Percentiles rank a stretch among this genome's conserved stretches.
These are phyloP conservation scores for Rhizopogon roseolus DNA, from an alignment of 768 basidiomycete genomes.

Conservation along the genomic window DNA sequence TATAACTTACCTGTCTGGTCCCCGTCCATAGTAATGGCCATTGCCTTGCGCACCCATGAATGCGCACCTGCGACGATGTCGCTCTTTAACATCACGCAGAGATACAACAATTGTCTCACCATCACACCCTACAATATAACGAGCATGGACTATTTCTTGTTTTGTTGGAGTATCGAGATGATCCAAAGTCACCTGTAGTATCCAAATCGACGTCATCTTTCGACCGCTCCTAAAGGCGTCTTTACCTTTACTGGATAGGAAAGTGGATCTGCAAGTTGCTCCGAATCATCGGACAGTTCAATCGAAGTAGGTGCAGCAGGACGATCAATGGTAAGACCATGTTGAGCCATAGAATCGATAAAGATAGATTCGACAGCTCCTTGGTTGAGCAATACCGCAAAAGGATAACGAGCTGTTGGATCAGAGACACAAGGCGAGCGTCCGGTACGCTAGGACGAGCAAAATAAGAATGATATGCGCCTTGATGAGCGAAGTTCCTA, in stretches of 20 bases:
- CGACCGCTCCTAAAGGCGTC: not conserved
- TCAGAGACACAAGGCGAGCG: conserved; percentile 58
- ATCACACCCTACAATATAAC: conserved; percentile 33
- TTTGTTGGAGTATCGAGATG: conserved; percentile 24
- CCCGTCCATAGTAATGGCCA: conserved; percentile 42
- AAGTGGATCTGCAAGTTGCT: conserved; percentile 26
- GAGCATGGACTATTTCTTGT: conserved; percentile 28
- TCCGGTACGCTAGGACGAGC: conserved; percentile 47
- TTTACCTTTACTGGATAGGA: conserved; percentile 27
- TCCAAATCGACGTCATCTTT: not conserved
- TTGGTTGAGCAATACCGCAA: conserved; percentile 50
- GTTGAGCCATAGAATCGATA: conserved; percentile 31
- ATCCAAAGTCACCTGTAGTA: conserved; percentile 7
- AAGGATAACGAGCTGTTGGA: conserved; percentile 61
- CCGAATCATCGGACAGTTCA: conserved; percentile 29
- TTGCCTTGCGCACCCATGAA: conserved; percentile 40
- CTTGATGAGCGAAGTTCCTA: conserved; percentile 14
- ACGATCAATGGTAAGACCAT: conserved; percentile 30
- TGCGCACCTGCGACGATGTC: conserved; percentile 29
- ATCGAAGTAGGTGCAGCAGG: conserved; percentile 26
- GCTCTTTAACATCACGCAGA: not conserved
- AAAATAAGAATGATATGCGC: not conserved
- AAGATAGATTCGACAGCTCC: conserved; percentile 37
- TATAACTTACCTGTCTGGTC: conserved; percentile 35
- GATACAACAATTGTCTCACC: conserved; percentile 13